phyloP scores from a whole-genome alignment of 768 basidiomycete species.

The Phylloporus arenicola region DNA sequence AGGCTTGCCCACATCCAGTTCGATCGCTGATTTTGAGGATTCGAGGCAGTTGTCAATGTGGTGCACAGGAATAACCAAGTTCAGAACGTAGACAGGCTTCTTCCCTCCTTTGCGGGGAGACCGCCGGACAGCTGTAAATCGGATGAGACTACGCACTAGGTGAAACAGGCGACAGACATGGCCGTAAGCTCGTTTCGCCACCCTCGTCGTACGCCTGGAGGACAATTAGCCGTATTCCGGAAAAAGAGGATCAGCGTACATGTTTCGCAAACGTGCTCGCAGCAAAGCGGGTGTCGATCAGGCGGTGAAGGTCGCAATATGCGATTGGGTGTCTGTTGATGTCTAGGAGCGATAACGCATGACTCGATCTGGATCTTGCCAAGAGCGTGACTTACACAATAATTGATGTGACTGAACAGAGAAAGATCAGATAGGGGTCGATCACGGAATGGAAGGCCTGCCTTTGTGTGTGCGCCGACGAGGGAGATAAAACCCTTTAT shows the following conservation, averaged over 20 bases:
- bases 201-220: constrained; percentile 66
- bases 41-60: constrained; percentile 76
- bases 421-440: constrained; percentile 17
- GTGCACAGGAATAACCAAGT: constrained; percentile 59
- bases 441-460: constrained; percentile 25
- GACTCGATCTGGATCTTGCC: constrained; percentile 1
- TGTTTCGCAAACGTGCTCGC: constrained; percentile 70
- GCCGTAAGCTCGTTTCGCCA: constrained; percentile 40
- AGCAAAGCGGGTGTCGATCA: constrained; percentile 61
- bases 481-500: constrained; percentile 84
- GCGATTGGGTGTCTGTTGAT: constrained; percentile 73
- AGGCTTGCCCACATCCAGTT: constrained; percentile 52
- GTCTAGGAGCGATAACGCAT: constrained; percentile 39
- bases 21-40: constrained; percentile 65
- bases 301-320: constrained; percentile 59
- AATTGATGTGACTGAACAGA: constrained; percentile 71
- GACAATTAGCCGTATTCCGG: constrained; percentile 4
- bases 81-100: constrained; percentile 79
- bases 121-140: constrained; percentile 47
- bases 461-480: constrained; percentile 70
- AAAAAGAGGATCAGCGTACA: constrained; percentile 35
- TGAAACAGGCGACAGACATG: constrained; percentile 12
- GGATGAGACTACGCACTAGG: constrained; percentile 10
- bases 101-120: constrained; percentile 78
- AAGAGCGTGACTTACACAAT: constrained; percentile 58